Conservation (phyloP, 164 flowering plant genomes). For the Chloranthus sessilifolius region DNA sequence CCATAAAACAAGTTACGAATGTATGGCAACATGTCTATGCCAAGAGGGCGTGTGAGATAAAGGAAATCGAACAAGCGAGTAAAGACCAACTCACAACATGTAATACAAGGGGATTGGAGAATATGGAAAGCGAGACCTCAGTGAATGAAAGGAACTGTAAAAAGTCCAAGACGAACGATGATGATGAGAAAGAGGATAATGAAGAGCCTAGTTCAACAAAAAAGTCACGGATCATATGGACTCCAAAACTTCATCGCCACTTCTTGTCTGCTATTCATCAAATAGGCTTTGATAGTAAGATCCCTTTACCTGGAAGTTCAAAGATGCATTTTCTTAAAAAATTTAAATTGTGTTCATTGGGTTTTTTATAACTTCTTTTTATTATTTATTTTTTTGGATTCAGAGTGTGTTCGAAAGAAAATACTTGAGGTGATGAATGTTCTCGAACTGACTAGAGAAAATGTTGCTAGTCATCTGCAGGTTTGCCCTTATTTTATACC, state of each 20-base stretch:
- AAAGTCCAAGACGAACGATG: slow-evolving; percentile 56
- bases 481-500: slow-evolving; percentile 38
- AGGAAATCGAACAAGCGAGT: slow-evolving; percentile 47
- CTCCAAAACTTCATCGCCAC: slow-evolving; percentile 79
- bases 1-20: slow-evolving; percentile 83
- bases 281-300: slow-evolving; percentile 84
- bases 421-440: slow-evolving; percentile 90
- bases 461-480: slow-evolving; percentile 98
- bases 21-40: slow-evolving; percentile 94
- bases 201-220: slow-evolving; percentile 19
- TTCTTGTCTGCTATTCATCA: slow-evolving; percentile 81
- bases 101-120: too few relatives aligned
- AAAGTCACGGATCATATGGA: slow-evolving; percentile 85
- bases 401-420: slow-evolving; percentile 93
- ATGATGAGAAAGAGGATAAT: slow-evolving; percentile 22
- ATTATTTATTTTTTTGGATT: not conserved
- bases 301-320: not conserved
- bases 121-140: not conserved
- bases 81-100: too few relatives aligned
- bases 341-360: not conserved
- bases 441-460: slow-evolving; percentile 90
- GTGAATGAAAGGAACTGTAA: slow-evolving; percentile 39
- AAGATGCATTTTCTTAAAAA: not conserved
- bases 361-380: not conserved
- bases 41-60: slow-evolving; percentile 65